Base-by-base conservation (phyloP, 805 yeast genomes). In the Yamadazyma philogaea region DNA sequence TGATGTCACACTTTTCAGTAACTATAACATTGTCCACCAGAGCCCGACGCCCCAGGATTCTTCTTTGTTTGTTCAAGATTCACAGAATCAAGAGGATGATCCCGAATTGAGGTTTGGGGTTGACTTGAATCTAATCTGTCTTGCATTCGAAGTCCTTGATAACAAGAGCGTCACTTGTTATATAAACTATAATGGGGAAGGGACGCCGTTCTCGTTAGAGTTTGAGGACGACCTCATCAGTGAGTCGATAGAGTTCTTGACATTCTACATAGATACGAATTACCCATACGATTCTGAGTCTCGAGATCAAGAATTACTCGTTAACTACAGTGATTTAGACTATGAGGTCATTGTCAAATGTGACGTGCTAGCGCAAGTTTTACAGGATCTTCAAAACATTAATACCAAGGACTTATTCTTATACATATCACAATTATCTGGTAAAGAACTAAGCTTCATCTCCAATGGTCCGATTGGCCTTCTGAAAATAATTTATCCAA, bases 401-500 rank as follows among this genome's bases (percentile, higher is more conserved):
- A 60, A 57, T 43, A 69, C 75, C 3, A 49, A 52, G 17, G 65
- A 63, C n/a, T 41, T 70, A 33, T 66, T 50, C 46, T 52, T 70
- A 27, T 55, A 51, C 33, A 53, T 63, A 4, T 61, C 68, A 36
- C 64, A 58, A 28, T 34, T 36, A n/a, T 28, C 45, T 12, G 45
- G 59, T 52, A 67, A 72, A 27, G 72, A 68, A 48, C 59, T 82
- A 35, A 67, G 74, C 19, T 72, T 88, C 40, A 75, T 84, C 4
- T 82, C 93, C 0, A 74, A 72, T 30, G 86, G 91, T 8, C 84
- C 81, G n/a, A 71, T 86, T 35, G 96, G 95, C 0, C 68, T 72
- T 39, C 80, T 87, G 30, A 81, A 83, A 53, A 66, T 87, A 16
- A 70, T 75, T 7, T 72, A 82, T 36, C 95, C 95, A 0, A 75